These are phyloP conservation scores for Gentiana dahurica DNA, from an alignment of 257 asterid species.

Conservation along the genomic window DNA sequence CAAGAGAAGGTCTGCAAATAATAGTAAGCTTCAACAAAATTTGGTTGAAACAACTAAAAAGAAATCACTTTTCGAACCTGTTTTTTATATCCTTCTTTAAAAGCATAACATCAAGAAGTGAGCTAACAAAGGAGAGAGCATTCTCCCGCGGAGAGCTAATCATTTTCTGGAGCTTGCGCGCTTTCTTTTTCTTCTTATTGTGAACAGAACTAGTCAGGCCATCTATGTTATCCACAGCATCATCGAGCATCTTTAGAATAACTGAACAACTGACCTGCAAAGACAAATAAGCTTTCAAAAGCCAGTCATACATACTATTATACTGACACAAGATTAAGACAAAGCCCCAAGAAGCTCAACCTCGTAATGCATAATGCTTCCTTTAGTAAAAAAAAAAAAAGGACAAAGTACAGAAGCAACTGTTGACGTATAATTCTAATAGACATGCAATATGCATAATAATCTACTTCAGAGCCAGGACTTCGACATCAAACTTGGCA, in stretches of 20 bases:
- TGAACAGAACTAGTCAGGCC: slow-evolving; percentile 21
- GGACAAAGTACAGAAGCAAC: background rate
- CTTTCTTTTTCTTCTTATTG: slow-evolving; percentile 56
- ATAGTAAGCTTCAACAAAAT: background rate
- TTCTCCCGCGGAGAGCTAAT: slow-evolving; percentile 27
- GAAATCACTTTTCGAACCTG: slow-evolving; percentile 30
- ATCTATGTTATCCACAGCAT: slow-evolving; percentile 30
- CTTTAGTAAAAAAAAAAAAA: background rate
- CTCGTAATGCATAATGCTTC: no score
- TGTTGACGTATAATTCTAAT: no score
- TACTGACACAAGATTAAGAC: background rate
- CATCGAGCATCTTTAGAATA: slow-evolving; percentile 43
- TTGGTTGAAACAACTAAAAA: background rate
- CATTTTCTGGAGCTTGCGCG: slow-evolving; percentile 20
- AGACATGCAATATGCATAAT: no score
- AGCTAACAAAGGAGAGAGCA: slow-evolving; percentile 32
- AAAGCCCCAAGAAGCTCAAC: no score
- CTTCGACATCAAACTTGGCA: no score
- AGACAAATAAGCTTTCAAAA: slow-evolving; percentile 6
- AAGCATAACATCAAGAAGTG: slow-evolving; percentile 72
- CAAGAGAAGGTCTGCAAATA: slow-evolving; percentile 51
- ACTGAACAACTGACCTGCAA: slow-evolving; percentile 55
- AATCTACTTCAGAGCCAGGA: no score
- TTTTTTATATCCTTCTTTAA: slow-evolving; percentile 57
- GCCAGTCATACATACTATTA: background rate